A percentile compares a stretch with the other conserved stretches of the same genome.
phyloP scores from a whole-genome alignment of 1,284 basidiomycete species.

The Marasmius fiardii region DNA sequence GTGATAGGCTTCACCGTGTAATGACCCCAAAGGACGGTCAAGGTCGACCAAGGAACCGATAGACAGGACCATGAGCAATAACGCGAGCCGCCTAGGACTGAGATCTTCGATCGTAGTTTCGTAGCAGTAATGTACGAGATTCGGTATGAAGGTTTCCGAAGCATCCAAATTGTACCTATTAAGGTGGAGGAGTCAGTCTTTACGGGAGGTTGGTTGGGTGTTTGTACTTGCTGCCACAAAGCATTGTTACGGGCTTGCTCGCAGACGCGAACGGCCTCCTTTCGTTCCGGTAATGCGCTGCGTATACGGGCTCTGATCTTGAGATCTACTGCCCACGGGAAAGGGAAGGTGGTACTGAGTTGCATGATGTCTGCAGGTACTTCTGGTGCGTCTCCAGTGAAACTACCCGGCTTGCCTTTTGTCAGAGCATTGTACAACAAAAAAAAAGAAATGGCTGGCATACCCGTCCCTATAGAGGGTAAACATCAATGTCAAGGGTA shows the following conservation, averaged over 20 bases:
- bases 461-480: neutral
- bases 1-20: conserved; percentile 63
- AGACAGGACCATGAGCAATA: conserved; percentile 65
- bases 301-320: conserved; percentile 57
- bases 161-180: conserved; percentile 62
- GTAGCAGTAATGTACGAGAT: conserved; percentile 64
- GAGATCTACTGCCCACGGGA: conserved; percentile 55
- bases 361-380: conserved; percentile 54
- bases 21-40: conserved; percentile 44
- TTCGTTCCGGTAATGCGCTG: conserved; percentile 51
- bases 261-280: conserved; percentile 55
- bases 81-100: conserved; percentile 57
- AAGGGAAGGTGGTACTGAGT: conserved; percentile 60
- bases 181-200: conserved; percentile 14
- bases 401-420: conserved; percentile 12
- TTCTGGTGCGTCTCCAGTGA: conserved; percentile 22
- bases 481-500: neutral
- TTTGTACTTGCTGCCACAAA: conserved; percentile 60
- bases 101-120: conserved; percentile 49
- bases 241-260: conserved; percentile 59
- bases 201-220: conserved; percentile 10
- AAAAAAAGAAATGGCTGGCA: neutral
- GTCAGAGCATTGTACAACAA: neutral
- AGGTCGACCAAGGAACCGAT: conserved; percentile 67
- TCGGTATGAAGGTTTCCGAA: conserved; percentile 62